Evolutionary conservation across 148 eudicot genomes (phyloP).

Genomic region (Mesembryanthemum crystallinum): DNA sequence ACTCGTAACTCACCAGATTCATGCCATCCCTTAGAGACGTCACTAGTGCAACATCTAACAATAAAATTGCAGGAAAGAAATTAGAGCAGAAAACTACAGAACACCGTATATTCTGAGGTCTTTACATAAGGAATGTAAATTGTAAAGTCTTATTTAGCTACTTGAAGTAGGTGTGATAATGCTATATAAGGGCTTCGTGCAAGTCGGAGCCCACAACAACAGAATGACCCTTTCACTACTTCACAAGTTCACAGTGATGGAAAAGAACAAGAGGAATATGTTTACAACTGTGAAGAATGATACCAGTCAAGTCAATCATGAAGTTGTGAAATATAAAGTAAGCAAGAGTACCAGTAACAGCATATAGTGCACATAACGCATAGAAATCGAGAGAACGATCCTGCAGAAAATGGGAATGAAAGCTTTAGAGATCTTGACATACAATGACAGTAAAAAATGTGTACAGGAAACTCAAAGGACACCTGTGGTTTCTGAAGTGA

Average conservation of each 20-base stretch:
- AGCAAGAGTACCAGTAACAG: conserved; percentile 59
- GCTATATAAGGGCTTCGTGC: too few species aligned
- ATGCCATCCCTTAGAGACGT: conserved; percentile 81
- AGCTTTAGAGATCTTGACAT: background rate
- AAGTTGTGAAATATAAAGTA: background rate
- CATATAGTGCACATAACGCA: conserved; percentile 68
- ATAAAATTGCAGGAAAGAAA: background rate
- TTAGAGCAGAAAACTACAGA: background rate
- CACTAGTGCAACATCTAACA: conserved; percentile 64
- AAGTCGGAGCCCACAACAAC: background rate
- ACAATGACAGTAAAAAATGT: background rate
- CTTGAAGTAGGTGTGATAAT: background rate
- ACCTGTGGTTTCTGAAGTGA: background rate
- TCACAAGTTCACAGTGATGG: background rate
- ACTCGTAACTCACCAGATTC: conserved; percentile 84
- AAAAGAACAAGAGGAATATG: background rate
- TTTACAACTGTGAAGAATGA: background rate
- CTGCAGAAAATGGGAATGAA: conserved; percentile 37
- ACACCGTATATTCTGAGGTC: too few species aligned
- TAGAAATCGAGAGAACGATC: conserved; percentile 71
- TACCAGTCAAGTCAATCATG: background rate
- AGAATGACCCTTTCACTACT: background rate
- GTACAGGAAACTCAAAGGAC: background rate
- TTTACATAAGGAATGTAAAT: background rate
- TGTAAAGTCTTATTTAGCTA: background rate